These are phyloP conservation scores for Miamiensis avidus DNA, from an alignment of 169 alveolate genomes.

Conservation along the genomic window DNA sequence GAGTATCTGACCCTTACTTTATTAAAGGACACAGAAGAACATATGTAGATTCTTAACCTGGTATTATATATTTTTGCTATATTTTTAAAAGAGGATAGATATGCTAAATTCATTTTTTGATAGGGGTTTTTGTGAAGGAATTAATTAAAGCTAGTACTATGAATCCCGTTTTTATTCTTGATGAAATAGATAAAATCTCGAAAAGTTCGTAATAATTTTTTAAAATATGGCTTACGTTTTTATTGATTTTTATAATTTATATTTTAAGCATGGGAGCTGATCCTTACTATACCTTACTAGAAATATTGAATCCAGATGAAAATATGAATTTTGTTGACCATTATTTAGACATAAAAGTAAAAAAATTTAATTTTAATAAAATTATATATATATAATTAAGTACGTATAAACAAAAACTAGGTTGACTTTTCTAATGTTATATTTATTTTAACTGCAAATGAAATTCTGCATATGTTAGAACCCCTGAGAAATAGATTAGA, in stretches of 20 bases:
- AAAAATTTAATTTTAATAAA: too few species aligned
- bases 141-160: slow-evolving; percentile 50
- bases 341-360: slow-evolving; percentile 55
- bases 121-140: slow-evolving; percentile 61
- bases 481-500: slow-evolving; percentile 72
- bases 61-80: too few species aligned
- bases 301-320: slow-evolving; percentile 70
- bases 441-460: slow-evolving; percentile 69
- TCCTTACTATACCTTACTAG: slow-evolving; percentile 61
- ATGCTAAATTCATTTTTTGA: too few species aligned
- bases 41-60: slow-evolving; percentile 77
- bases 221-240: background rate
- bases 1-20: slow-evolving; percentile 68
- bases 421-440: slow-evolving; percentile 66
- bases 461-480: slow-evolving; percentile 62
- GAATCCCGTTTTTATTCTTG: slow-evolving; percentile 72
- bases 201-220: slow-evolving; percentile 9
- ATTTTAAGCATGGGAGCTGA: slow-evolving; percentile 58
- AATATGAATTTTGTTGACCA: slow-evolving; percentile 59
- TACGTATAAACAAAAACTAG: too few species aligned
- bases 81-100: too few species aligned
- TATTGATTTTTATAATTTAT: background rate
- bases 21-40: slow-evolving; percentile 73
- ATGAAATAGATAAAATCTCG: slow-evolving; percentile 75
- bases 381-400: too few species aligned